phyloP scores from a whole-genome alignment of 1,284 basidiomycete genomes.

The Cutaneotrichosporon spelunceum region DNA sequence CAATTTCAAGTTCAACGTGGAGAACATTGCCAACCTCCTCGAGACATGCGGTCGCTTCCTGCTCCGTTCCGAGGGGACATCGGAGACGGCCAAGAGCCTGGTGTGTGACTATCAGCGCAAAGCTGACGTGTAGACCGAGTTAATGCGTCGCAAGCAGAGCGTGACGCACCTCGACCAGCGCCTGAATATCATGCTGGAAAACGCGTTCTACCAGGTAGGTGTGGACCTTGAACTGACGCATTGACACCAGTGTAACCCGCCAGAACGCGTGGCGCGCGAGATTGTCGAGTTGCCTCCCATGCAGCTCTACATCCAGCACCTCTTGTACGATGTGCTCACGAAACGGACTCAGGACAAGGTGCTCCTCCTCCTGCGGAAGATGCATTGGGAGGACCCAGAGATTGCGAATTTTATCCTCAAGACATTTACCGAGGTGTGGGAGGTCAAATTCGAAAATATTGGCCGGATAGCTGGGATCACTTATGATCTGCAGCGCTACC shows the following conservation, averaged over 20 bases:
- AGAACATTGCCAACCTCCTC: conserved; percentile 84
- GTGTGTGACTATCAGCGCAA: conserved; percentile 12
- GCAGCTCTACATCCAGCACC: conserved; percentile 88
- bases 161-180: conserved; percentile 88
- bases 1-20: conserved; percentile 89
- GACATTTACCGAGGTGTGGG: conserved; percentile 94
- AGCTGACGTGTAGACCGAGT: conserved; percentile 65
- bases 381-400: conserved; percentile 85
- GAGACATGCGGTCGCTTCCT: conserved; percentile 94
- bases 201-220: conserved; percentile 91
- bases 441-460: conserved; percentile 87
- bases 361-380: conserved; percentile 82
- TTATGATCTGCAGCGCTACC: conserved; percentile 88
- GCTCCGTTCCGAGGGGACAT: conserved; percentile 80
- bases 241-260: conserved; percentile 79
- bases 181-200: conserved; percentile 85
- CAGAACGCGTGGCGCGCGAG: conserved; percentile 79
- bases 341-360: conserved; percentile 93
- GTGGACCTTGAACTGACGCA: neutral
- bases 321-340: conserved; percentile 84
- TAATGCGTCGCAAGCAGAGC: conserved; percentile 90
- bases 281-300: conserved; percentile 79
- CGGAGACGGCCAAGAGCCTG: conserved; percentile 64
- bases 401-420: conserved; percentile 57
- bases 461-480: conserved; percentile 89